Evolutionary conservation across 805 yeast species (phyloP).

Genomic region (Diddensiella caesifluorescens): DNA sequence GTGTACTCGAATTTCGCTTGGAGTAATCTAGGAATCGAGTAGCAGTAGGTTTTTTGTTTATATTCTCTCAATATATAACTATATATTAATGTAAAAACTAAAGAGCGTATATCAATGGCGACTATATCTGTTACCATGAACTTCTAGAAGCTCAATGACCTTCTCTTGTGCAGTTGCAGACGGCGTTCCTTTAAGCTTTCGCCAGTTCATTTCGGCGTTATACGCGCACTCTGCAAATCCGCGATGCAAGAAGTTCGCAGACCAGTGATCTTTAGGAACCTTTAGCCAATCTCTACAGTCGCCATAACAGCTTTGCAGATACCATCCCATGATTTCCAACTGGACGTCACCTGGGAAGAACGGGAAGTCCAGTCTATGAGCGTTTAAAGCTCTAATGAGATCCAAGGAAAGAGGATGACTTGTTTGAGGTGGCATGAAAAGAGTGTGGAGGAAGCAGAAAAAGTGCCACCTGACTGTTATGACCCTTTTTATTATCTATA

Average conservation of each 20-base stretch:
- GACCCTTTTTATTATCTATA: no score
- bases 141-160: neutral
- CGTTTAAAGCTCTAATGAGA: neutral
- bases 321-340: conserved; percentile 9
- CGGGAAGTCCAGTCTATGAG: neutral
- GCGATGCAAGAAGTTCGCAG: neutral
- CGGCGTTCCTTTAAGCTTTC: neutral
- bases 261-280: conserved; percentile 6
- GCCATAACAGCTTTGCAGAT: conserved; percentile 9
- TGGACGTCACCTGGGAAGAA: neutral
- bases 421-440: no score
- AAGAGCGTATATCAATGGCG: no score
- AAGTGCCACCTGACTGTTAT: no score
- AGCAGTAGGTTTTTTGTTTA: no score
- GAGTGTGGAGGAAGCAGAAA: no score
- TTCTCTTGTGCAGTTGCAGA: conserved; percentile 1
- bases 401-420: neutral
- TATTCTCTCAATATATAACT: no score
- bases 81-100: no score
- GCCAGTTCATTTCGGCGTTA: conserved; percentile 6
- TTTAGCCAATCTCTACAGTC: conserved; percentile 5
- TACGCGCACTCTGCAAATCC: conserved; percentile 2
- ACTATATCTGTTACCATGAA: neutral
- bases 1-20: conserved; percentile 71
- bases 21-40: conserved; percentile 12